Percentiles rank a stretch among this genome's conserved stretches.
phyloP scores from a whole-genome alignment of 2,329 filamentous ascomycete genomes.

The Acarospora socialis region DNA sequence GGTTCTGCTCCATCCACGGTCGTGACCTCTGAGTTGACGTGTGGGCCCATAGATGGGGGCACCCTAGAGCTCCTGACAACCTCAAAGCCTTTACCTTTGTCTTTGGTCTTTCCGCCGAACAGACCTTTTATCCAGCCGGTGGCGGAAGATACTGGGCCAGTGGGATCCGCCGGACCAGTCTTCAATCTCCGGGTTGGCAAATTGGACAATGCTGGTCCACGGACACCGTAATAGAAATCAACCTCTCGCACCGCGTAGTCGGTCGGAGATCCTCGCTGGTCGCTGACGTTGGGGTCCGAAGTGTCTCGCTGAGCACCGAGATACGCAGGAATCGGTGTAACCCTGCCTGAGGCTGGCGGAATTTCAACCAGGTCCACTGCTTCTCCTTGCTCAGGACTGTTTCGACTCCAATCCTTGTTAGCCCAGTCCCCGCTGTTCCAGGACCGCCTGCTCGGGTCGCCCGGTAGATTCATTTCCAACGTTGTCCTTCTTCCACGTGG shows the following conservation, averaged over 20 bases:
- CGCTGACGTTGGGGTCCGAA: slow-evolving; percentile 41
- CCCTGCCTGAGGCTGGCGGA: slow-evolving; percentile 29
- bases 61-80: slow-evolving; percentile 83
- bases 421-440: slow-evolving; percentile 34
- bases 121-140: slow-evolving; percentile 76
- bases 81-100: slow-evolving; percentile 92
- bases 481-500: slow-evolving; percentile 58
- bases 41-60: slow-evolving; percentile 59
- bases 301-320: slow-evolving; percentile 30
- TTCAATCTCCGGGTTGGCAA: slow-evolving; percentile 71
- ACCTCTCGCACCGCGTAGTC: slow-evolving; percentile 92
- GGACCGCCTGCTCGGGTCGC: slow-evolving; percentile 30
- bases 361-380: slow-evolving; percentile 23
- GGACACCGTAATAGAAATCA: slow-evolving; percentile 90
- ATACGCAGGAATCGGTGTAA: slow-evolving; percentile 39
- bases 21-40: slow-evolving; percentile 26
- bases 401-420: slow-evolving; percentile 26
- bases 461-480: slow-evolving; percentile 33
- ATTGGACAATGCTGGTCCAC: slow-evolving; percentile 74
- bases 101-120: slow-evolving; percentile 74
- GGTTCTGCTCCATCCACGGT: slow-evolving; percentile 50
- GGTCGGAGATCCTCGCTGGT: slow-evolving; percentile 41
- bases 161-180: slow-evolving; percentile 89
- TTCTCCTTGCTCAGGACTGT: slow-evolving; percentile 21
- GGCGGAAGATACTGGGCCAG: slow-evolving; percentile 76